Conservation (phyloP, 768 basidiomycete species). For the Solioccasus polychromus region DNA sequence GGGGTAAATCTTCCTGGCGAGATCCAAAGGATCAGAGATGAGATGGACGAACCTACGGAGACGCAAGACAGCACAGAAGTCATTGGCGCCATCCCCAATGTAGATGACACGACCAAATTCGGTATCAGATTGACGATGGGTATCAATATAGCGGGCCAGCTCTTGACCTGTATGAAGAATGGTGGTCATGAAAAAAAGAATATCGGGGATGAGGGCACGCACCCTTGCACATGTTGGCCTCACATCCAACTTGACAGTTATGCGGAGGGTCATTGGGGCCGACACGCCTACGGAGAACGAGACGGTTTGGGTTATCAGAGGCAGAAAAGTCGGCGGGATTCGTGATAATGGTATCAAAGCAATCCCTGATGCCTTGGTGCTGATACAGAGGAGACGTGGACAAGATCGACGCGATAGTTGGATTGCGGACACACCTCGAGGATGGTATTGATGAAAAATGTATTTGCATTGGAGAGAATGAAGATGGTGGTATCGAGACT, state of each 20-base stretch:
- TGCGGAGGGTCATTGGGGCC: constrained; percentile 80
- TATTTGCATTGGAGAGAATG: constrained; percentile 92
- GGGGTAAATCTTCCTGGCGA: not conserved
- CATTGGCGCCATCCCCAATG: constrained; percentile 92
- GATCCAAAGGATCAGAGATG: not conserved
- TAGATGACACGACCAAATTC: constrained; percentile 80
- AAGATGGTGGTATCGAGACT: constrained; percentile 73
- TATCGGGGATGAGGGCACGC: not conserved
- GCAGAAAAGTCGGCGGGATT: constrained; percentile 86
- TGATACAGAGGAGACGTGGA: constrained; percentile 24
- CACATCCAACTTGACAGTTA: constrained; percentile 82
- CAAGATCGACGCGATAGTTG: not conserved
- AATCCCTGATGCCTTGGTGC: constrained; percentile 68
- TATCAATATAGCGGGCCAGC: constrained; percentile 72
- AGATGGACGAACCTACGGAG: constrained; percentile 56
- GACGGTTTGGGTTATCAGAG: constrained; percentile 55
- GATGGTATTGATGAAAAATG: constrained; percentile 87
- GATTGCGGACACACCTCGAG: constrained; percentile 53
- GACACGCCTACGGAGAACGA: constrained; percentile 73
- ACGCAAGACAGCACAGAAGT: constrained; percentile 89
- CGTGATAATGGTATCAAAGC: constrained; percentile 85
- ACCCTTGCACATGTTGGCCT: constrained; percentile 99
- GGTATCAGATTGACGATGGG: constrained; percentile 44
- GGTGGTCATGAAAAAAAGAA: not conserved
- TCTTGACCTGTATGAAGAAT: constrained; percentile 81